These are phyloP conservation scores for Neurospora sp. DNA, from an alignment of 495 filamentous ascomycete species.

Conservation along the genomic window DNA sequence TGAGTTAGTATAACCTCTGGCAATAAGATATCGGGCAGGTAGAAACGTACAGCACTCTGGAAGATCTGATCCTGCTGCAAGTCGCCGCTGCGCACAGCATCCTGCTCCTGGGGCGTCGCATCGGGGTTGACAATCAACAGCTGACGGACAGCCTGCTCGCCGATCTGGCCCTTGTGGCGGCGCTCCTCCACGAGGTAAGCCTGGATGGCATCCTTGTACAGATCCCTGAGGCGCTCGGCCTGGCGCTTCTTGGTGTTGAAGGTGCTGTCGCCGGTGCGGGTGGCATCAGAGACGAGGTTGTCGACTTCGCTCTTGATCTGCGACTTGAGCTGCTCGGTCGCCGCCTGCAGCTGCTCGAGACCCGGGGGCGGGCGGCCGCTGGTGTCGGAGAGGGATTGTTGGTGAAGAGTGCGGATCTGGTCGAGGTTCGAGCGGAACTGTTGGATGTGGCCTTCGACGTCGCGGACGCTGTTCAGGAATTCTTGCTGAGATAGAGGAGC, in stretches of 20 bases:
- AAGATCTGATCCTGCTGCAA: slow-evolving; percentile 70
- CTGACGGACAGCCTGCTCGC: slow-evolving; percentile 62
- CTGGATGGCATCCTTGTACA: slow-evolving; percentile 53
- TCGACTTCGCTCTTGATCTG: slow-evolving; percentile 60
- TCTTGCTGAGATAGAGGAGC: slow-evolving; percentile 41
- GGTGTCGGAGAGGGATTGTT: slow-evolving; percentile 45
- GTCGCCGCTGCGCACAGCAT: slow-evolving; percentile 52
- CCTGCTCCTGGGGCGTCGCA: slow-evolving; percentile 53
- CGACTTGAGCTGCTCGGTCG: slow-evolving; percentile 49
- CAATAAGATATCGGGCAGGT: neutral
- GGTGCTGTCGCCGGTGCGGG: slow-evolving; percentile 42
- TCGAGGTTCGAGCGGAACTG: slow-evolving; percentile 43
- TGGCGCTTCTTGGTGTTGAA: slow-evolving; percentile 51
- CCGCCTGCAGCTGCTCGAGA: slow-evolving; percentile 49
- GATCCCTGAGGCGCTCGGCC: slow-evolving; percentile 50
- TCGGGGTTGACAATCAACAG: slow-evolving; percentile 68
- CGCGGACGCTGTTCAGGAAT: slow-evolving; percentile 50
- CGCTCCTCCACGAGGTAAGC: slow-evolving; percentile 55
- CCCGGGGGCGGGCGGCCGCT: slow-evolving; percentile 37
- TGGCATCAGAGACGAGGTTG: slow-evolving; percentile 50
- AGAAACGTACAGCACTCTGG: slow-evolving; percentile 54
- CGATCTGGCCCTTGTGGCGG: slow-evolving; percentile 52
- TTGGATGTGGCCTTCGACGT: slow-evolving; percentile 46
- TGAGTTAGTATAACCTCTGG: slow-evolving; percentile 1
- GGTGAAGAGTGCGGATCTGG: slow-evolving; percentile 49